Conservation (phyloP, 352 stramenopile genomes). For the Pythium volutum region DNA sequence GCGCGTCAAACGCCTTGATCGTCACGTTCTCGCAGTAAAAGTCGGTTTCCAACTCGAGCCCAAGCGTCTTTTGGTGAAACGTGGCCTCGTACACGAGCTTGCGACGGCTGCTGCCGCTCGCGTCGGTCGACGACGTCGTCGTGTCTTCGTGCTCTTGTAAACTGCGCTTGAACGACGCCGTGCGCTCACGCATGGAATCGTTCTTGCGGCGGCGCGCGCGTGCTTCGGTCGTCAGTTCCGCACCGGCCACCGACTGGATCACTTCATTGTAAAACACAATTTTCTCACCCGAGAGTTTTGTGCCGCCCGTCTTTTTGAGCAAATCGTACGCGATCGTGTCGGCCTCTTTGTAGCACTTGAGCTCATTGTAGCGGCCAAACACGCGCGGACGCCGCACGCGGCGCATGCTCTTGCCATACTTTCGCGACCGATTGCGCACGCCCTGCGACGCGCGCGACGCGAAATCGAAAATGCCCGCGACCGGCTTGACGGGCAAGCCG, state of each 20-base stretch:
- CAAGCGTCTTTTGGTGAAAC: constrained; percentile 81
- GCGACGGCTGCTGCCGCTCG: constrained; percentile 28
- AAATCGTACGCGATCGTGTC: constrained; percentile 85
- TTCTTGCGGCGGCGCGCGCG: constrained; percentile 52
- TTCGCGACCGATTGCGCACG: constrained; percentile 77
- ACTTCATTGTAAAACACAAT: constrained; percentile 90
- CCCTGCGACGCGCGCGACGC: constrained; percentile 85
- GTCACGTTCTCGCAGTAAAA: constrained; percentile 89
- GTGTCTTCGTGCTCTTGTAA: constrained; percentile 68
- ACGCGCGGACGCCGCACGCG: constrained; percentile 77
- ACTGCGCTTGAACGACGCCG: constrained; percentile 60
- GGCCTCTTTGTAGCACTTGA: constrained; percentile 88
- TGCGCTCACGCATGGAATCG: constrained; percentile 62
- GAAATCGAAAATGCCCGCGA: constrained; percentile 88
- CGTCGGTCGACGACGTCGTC: constrained; percentile 1
- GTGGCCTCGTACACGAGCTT: constrained; percentile 81
- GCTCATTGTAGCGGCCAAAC: constrained; percentile 87
- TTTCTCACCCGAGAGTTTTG: constrained; percentile 72
- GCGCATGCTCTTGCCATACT: constrained; percentile 76
- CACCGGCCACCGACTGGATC: constrained; percentile 66
- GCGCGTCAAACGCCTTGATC: constrained; percentile 74
- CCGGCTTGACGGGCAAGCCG: constrained; percentile 81
- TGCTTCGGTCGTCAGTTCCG: constrained; percentile 75
- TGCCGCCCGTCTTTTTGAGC: constrained; percentile 67
- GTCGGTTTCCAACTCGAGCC: constrained; percentile 84